Evolutionary conservation across 164 flowering plant genomes (phyloP).

Genomic region (Aristolochia californica): DNA sequence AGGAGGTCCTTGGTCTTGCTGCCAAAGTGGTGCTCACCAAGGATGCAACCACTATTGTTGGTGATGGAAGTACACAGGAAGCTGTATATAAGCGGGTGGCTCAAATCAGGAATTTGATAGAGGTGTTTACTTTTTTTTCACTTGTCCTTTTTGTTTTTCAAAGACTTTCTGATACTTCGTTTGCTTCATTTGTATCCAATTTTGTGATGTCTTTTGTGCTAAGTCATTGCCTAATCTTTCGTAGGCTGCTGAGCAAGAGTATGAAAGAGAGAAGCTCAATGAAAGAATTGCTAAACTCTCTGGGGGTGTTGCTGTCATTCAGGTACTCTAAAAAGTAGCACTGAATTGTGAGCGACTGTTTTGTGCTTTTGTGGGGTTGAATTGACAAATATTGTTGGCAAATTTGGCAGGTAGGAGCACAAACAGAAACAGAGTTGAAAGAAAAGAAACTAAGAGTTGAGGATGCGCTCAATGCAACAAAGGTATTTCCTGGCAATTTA

Average conservation of each 20-base stretch:
- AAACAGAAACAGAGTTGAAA: constrained; percentile 94
- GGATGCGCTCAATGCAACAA: constrained; percentile 98
- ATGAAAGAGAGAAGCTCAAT: constrained; percentile 88
- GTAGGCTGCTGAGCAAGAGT: constrained; percentile 88
- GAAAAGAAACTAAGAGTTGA: constrained; percentile 92
- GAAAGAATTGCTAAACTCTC: constrained; percentile 96
- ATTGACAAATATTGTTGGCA: neutral
- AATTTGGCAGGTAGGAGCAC: constrained; percentile 84
- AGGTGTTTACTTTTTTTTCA: constrained; percentile 25
- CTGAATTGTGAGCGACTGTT: neutral
- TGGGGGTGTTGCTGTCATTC: constrained; percentile 98
- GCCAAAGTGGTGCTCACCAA: constrained; percentile 95
- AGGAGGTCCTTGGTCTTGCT: constrained; percentile 82
- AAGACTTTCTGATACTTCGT: neutral
- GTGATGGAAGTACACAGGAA: constrained; percentile 96
- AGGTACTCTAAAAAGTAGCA: constrained; percentile 25
- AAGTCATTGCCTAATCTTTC: neutral
- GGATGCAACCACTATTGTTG: constrained; percentile 84
- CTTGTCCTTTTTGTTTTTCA: neutral
- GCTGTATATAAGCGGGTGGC: constrained; percentile 79
- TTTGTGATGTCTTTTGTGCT: too few relatives aligned
- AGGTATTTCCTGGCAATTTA: constrained; percentile 29
- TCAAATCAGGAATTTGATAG: constrained; percentile 79
- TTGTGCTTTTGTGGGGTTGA: constrained; percentile 11
- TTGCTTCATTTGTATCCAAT: neutral